Evolutionary conservation across 176 grass and related monocot species (phyloP), one percentile per base, ranked within the genome.

Genomic region (Saccharum officinarum): DNA sequence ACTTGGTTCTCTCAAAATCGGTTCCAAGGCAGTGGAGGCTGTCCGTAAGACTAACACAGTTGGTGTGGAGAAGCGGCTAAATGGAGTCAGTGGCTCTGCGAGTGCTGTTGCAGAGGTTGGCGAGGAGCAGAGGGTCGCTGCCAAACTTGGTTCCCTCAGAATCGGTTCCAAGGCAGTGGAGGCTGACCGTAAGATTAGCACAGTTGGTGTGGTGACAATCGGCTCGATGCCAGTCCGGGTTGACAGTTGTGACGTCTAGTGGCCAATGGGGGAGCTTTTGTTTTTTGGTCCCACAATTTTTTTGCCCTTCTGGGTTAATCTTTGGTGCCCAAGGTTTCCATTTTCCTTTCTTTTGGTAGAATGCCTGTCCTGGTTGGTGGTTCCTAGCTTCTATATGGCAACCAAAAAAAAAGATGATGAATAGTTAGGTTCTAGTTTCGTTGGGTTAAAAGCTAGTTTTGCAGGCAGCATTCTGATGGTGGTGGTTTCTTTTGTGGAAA

Each of bases 181-280:
- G 20, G 68, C 64, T 64, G 88, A 91, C 11, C 38, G 33, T 30
- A 82, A 80, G 82, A 74, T 44, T 67, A 13, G 18, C 42, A 45
- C 76, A 69, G 69, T 60, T 65, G 86, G 91, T 83, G 87, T 93
- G 28, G 89, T 93, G 54, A 96, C 83, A 10, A 91, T 96, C 22
- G 94, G 94, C 55, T 93, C 94, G 2, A 78, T 96, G 94, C 89
- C 90, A 3, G 81, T 96, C 25, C 68, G 84, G 81, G 89, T 96
- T 76, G 82, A 73, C 46, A 84, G 73, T 45, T 75, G 39, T 63
- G 84, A 83, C 5, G 70, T 54, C 8, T 86, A 92, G 55, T 62
- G 73, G 70, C 26, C 72, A 90, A 42, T 3, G 47, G 88, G 47
- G 88, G 60, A 34, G 61, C 16, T 47, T 34, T 60, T 41, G 26